A percentile compares a stretch with the other conserved stretches of the same genome.
Evolutionary conservation across 2,329 filamentous ascomycete species (phyloP).

Genomic region (Triangularia verruculosa): DNA sequence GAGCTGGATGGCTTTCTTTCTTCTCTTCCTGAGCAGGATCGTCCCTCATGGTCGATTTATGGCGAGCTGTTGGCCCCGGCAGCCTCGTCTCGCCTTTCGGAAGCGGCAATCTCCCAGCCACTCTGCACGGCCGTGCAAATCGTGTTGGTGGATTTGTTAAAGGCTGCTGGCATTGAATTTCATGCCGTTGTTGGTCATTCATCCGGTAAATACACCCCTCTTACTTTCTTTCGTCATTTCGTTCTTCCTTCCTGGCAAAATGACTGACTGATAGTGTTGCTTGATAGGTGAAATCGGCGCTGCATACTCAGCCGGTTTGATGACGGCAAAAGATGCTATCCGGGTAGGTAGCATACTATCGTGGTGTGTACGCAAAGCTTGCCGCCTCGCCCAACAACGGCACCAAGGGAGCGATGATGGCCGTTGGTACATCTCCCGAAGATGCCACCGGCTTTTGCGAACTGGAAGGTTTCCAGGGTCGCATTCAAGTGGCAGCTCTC

Average conservation of each 20-base stretch:
- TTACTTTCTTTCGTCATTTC: too few relatives aligned
- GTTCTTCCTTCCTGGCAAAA: too few relatives aligned
- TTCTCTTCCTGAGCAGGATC: constrained; percentile 9
- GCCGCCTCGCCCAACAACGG: constrained; percentile 19
- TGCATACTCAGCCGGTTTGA: constrained; percentile 39
- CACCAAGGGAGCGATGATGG: constrained; percentile 28
- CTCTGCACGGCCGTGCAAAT: constrained; percentile 40
- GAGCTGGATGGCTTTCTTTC: not conserved
- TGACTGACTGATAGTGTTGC: too few relatives aligned
- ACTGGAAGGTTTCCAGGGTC: not conserved
- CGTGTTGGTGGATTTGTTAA: constrained; percentile 40
- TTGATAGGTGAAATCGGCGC: constrained; percentile 48
- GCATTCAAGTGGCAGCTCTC: not conserved
- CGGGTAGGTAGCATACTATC: constrained; percentile 38
- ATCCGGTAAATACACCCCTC: too few relatives aligned
- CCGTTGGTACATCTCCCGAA: constrained; percentile 33
- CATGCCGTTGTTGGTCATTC: constrained; percentile 42
- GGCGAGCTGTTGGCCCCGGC: constrained; percentile 13
- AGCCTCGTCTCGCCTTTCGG: constrained; percentile 17
- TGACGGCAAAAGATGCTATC: constrained; percentile 38
- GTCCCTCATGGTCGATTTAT: constrained; percentile 12
- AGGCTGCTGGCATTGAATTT: constrained; percentile 32
- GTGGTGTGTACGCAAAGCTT: constrained; percentile 38
- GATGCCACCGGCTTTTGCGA: not conserved
- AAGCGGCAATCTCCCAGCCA: constrained; percentile 32